Percentiles rank a stretch among this genome's conserved stretches.
Evolutionary conservation across 306 rosid species (phyloP).

Genomic region (Biancaea sappan): DNA sequence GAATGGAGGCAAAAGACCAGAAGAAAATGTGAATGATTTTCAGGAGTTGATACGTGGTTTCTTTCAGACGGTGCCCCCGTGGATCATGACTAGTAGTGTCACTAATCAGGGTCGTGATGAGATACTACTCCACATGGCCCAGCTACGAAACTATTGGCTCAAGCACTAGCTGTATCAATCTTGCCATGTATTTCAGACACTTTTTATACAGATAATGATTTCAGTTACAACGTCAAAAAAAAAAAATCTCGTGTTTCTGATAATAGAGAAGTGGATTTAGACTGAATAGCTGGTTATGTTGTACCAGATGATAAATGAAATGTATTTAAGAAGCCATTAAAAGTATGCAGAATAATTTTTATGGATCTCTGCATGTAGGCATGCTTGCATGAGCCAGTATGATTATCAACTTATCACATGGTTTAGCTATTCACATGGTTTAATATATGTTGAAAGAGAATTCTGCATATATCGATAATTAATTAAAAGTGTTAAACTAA

Average conservation of each 20-base stretch:
- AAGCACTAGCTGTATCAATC: slow-evolving; percentile 57
- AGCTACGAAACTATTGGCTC: slow-evolving; percentile 97
- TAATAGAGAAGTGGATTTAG: slow-evolving; percentile 12
- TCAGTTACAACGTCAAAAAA: too few relatives aligned
- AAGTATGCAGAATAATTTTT: neutral
- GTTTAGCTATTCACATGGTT: too few relatives aligned
- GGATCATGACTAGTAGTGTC: slow-evolving; percentile 99
- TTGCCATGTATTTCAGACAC: slow-evolving; percentile 4
- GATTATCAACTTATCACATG: too few relatives aligned
- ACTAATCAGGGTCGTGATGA: too few relatives aligned
- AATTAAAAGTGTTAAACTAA: too few relatives aligned
- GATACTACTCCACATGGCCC: slow-evolving; percentile 92
- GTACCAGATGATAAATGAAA: neutral
- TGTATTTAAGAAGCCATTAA: slow-evolving; percentile 11
- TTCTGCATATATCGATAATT: too few relatives aligned
- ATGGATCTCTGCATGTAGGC: neutral
- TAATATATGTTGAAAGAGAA: too few relatives aligned
- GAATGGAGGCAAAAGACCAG: slow-evolving; percentile 88
- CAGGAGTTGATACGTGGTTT: slow-evolving; percentile 75
- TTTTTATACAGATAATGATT: too few relatives aligned
- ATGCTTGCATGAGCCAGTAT: too few relatives aligned
- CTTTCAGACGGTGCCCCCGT: slow-evolving; percentile 82
- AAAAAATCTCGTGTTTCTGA: slow-evolving; percentile 20
- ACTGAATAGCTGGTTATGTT: neutral
- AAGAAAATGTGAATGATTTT: slow-evolving; percentile 86